Evolutionary conservation across 1,139 yeast species (phyloP).

Genomic region (Lizanozyma gosingica): DNA sequence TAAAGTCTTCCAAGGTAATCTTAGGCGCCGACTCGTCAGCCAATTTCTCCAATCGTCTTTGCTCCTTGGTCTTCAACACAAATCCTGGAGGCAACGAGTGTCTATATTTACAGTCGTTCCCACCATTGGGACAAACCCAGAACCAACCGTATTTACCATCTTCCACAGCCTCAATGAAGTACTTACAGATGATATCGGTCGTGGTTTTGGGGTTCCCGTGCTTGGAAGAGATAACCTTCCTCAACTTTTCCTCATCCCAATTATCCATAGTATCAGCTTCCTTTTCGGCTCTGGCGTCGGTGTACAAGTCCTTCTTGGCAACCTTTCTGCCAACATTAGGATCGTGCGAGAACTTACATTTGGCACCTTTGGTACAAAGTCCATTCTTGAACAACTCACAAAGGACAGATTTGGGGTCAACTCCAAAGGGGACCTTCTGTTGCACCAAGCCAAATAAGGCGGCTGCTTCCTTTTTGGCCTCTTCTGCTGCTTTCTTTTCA

Average conservation of each 20-base stretch:
- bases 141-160: slow-evolving; percentile 98
- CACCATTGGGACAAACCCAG: slow-evolving; percentile 96
- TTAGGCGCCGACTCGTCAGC: slow-evolving; percentile 83
- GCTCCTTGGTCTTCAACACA: slow-evolving; percentile 93
- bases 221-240: slow-evolving; percentile 78
- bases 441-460: slow-evolving; percentile 63
- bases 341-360: slow-evolving; percentile 95
- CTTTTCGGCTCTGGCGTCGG: slow-evolving; percentile 70
- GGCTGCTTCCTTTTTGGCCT: slow-evolving; percentile 80
- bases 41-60: slow-evolving; percentile 77
- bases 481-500: slow-evolving; percentile 87
- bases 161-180: slow-evolving; percentile 93
- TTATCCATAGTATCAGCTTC: slow-evolving; percentile 86
- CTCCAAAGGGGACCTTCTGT: slow-evolving; percentile 94
- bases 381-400: slow-evolving; percentile 92
- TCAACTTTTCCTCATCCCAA: slow-evolving; percentile 95
- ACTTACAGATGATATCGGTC: slow-evolving; percentile 91
- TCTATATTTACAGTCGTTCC: slow-evolving; percentile 85
- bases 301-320: slow-evolving; percentile 84
- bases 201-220: slow-evolving; percentile 94
- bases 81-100: slow-evolving; percentile 98
- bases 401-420: slow-evolving; percentile 89
- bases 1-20: slow-evolving; percentile 90
- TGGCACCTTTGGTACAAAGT: slow-evolving; percentile 77
- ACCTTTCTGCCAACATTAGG: slow-evolving; percentile 79